Base-by-base conservation (phyloP, 2,329 filamentous ascomycete species). In the Trichoderma lentiforme region DNA sequence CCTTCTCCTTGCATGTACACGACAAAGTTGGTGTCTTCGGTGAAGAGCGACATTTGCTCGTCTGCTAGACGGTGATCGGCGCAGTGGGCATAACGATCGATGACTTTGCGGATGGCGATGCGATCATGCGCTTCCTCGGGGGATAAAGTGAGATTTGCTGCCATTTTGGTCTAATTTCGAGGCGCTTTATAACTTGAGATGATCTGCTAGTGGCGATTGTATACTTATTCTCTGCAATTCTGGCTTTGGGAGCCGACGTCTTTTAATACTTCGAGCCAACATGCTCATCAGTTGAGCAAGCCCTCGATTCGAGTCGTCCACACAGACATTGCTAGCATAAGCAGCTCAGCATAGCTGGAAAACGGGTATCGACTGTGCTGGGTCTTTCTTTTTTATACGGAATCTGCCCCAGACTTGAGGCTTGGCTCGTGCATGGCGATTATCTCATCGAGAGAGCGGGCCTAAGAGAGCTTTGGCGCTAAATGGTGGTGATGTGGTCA, bases 41-140 rank as follows among this genome's bases (percentile, higher is more conserved):
- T 51, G 36, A 71, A 71, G 36, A 71, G 69, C 9, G 69, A 62
- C 60, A 65, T 57, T 65, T 71, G 69, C 51, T 71, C 61, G 7
- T 71, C 69, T 60, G 51, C n/a, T 24, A 71, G 15, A 26, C 69
- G 53, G 53, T 62, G 69, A 14, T 71, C 69, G 15, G 69, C 69
- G 36, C 69, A 71, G 9, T 66, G 69, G 24, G 69, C 61, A 60
- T 71, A 71, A 11, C 53, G 69, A 8, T 71, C 69, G 30, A 71
- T 71, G 18, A 65, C 30, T 26, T 58, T 34, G 12, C 69, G 69
- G 62, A 71, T 71, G 51, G 32, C 53, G 53, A 71, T 15, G 15
- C 69, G 61, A 36, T 71, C 69, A 1, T 53, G 69, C 21, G 60
- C 53, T 28, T 71, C 69, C 6, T 58, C 47, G 47, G 69, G 51